Conservation (phyloP, 768 basidiomycete genomes). For the Amyloporia xantha region DNA sequence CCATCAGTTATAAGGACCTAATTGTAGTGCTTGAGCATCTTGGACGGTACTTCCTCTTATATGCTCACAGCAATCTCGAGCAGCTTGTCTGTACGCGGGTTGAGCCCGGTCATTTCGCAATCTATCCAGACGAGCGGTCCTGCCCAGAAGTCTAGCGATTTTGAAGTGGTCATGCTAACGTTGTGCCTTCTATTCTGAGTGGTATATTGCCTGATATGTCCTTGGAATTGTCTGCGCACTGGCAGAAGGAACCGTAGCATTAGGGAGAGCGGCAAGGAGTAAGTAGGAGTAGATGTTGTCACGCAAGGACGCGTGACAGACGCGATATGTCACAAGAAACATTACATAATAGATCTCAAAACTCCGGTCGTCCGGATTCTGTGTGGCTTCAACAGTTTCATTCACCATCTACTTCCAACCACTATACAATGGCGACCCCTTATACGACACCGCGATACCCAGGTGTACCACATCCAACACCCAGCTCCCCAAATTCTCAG, state of each 20-base stretch:
- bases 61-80: conserved; percentile 69
- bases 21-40: background rate
- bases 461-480: conserved; percentile 17
- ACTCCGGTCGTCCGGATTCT: too few species aligned
- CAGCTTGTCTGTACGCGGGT: conserved; percentile 59
- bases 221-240: background rate
- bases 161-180: background rate
- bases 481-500: conserved; percentile 14
- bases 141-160: conserved; percentile 39
- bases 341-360: too few species aligned
- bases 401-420: too few species aligned
- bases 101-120: conserved; percentile 82
- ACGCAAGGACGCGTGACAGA: background rate
- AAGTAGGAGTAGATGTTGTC: background rate
- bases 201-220: background rate
- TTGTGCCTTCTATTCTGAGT: background rate
- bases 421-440: too few species aligned
- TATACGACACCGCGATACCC: too few species aligned
- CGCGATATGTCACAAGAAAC: too few species aligned
- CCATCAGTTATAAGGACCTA: conserved; percentile 87
- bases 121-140: conserved; percentile 81
- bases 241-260: background rate
- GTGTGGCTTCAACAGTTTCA: too few species aligned
- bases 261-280: too few species aligned
- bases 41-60: background rate